A percentile compares a stretch with the other conserved stretches of the same genome.
phyloP scores from a whole-genome alignment of 257 asterid species.

The Osmanthus fragrans region DNA sequence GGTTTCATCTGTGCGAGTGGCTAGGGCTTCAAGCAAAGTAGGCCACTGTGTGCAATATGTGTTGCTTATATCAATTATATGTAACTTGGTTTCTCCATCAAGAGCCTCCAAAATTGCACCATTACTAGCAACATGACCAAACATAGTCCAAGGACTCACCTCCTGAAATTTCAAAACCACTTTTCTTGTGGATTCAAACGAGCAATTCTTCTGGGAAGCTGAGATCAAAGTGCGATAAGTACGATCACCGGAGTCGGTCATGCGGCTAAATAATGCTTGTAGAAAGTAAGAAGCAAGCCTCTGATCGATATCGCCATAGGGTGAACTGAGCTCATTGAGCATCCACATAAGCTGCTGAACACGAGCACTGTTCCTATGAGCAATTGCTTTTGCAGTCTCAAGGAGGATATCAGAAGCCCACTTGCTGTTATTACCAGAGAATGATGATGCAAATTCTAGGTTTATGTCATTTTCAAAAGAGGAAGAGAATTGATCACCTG shows the following conservation, averaged over 20 bases:
- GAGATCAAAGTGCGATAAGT: conserved; percentile 47
- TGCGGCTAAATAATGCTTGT: conserved; percentile 77
- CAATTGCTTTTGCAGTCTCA: conserved; percentile 68
- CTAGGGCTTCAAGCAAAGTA: conserved; percentile 85
- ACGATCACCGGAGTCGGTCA: conserved; percentile 81
- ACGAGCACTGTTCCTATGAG: conserved; percentile 55
- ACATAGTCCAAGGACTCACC: conserved; percentile 90
- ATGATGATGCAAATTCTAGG: conserved; percentile 56
- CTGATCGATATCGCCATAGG: conserved; percentile 86
- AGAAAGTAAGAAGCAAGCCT: conserved; percentile 81
- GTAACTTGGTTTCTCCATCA: conserved; percentile 72
- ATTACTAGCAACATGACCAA: conserved; percentile 89
- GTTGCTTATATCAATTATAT: conserved; percentile 78
- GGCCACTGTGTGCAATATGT: conserved; percentile 99
- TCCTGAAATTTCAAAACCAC: conserved; percentile 81
- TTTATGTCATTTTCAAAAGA: conserved; percentile 47
- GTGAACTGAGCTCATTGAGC: conserved; percentile 87
- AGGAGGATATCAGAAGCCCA: conserved; percentile 80
- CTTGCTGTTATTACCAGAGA: conserved; percentile 39
- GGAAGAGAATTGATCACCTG: conserved; percentile 38
- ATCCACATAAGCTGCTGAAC: conserved; percentile 97
- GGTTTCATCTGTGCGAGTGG: conserved; percentile 85
- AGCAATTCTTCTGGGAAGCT: conserved; percentile 61
- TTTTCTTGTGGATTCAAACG: conserved; percentile 78
- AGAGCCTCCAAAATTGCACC: conserved; percentile 96